Conservation (phyloP, 768 basidiomycete species). For the Hericium rajendrae region DNA sequence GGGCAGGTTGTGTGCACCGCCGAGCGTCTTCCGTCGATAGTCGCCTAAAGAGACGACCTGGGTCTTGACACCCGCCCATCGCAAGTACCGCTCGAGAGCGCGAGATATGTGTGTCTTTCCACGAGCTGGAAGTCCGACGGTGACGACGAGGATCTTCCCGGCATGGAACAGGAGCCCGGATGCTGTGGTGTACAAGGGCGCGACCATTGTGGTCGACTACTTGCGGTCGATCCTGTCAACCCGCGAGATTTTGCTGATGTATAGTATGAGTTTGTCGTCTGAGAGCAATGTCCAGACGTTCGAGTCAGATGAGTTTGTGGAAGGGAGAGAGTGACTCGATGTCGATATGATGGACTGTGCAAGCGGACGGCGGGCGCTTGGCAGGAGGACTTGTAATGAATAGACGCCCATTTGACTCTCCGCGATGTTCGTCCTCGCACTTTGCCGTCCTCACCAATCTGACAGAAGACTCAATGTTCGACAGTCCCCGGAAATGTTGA, state of each 20-base stretch:
- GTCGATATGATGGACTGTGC: no score
- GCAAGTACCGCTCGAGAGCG: conserved; percentile 90
- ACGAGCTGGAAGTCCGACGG: conserved; percentile 88
- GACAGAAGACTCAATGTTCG: no score
- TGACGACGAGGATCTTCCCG: conserved; percentile 89
- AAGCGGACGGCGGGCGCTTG: no score
- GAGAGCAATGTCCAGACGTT: background rate
- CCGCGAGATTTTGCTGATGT: background rate
- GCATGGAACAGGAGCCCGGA: conserved; percentile 84
- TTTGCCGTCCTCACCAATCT: no score
- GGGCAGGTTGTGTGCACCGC: conserved; percentile 80
- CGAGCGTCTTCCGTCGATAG: conserved; percentile 83
- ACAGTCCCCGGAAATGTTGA: no score
- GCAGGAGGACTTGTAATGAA: no score
- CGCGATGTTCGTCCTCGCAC: no score
- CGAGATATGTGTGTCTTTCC: conserved; percentile 97
- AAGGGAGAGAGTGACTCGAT: no score
- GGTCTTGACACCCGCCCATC: conserved; percentile 97
- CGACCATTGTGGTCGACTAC: conserved; percentile 49
- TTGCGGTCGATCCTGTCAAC: background rate
- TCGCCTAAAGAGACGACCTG: conserved; percentile 93
- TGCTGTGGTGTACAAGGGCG: conserved; percentile 91
- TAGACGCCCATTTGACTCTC: no score
- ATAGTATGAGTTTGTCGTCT: background rate
- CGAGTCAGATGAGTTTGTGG: no score